Conservation (phyloP, 805 yeast species). For the Candida nanaspora region DNA sequence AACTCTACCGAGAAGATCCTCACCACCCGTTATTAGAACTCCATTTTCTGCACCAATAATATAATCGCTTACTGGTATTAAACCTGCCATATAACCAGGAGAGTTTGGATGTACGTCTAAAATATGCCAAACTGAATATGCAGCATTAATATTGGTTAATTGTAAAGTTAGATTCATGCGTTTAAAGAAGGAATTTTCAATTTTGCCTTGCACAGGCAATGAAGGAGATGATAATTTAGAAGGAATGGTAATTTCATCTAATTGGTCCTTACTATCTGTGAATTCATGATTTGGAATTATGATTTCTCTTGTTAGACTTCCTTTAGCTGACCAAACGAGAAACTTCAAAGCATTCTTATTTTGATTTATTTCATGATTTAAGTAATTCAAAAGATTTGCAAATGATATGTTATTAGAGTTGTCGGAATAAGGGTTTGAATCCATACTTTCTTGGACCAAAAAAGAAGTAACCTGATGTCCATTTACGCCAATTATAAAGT, state of each 20-base stretch:
- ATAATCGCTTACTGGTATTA: conserved; percentile 81
- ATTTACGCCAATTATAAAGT: conserved; percentile 74
- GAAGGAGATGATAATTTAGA: conserved; percentile 6
- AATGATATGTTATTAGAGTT: conserved; percentile 12
- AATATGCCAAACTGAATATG: conserved; percentile 85
- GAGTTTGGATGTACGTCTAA: conserved; percentile 63
- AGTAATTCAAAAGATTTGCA: conserved; percentile 15
- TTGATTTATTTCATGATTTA: conserved; percentile 21
- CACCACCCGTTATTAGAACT: conserved; percentile 79
- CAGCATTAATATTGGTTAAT: conserved; percentile 66
- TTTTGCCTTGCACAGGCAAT: conserved; percentile 10
- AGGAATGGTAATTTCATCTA: conserved; percentile 23
- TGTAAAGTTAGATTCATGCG: conserved; percentile 64
- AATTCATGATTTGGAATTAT: conserved; percentile 23
- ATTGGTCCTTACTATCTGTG: conserved; percentile 10
- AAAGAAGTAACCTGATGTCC: conserved; percentile 48
- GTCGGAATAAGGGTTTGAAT: conserved; percentile 21
- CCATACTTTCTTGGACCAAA: conserved; percentile 11
- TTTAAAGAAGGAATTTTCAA: conserved; percentile 32
- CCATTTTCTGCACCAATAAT: conserved; percentile 88
- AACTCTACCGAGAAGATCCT: conserved; percentile 63
- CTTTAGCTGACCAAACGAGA: conserved; percentile 83
- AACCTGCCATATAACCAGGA: conserved; percentile 80
- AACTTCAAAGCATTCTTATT: conserved; percentile 33
- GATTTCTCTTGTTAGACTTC: conserved; percentile 49